A percentile compares a stretch with the other conserved stretches of the same genome.
Conservation (phyloP, 2,329 filamentous ascomycete genomes). For the Fusarium sp. region DNA sequence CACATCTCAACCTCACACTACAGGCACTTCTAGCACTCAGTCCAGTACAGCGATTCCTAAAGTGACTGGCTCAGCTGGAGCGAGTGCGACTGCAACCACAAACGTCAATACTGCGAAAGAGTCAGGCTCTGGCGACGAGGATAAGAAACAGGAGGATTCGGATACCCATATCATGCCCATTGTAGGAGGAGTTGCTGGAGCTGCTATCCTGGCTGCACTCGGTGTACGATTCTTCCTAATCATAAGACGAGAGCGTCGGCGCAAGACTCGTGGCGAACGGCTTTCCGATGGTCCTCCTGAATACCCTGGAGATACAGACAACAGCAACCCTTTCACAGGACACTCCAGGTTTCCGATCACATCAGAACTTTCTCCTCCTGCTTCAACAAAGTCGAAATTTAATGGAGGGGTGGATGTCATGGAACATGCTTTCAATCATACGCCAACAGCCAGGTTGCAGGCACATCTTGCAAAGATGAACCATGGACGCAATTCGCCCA, state of each 20-base stretch:
- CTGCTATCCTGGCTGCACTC: conserved; percentile 41
- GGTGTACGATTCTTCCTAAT: conserved; percentile 51
- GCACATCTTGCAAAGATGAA: conserved; percentile 31
- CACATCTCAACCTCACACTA: conserved; percentile 24
- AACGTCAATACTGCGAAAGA: not conserved
- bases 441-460: conserved; percentile 45
- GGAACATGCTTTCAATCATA: conserved; percentile 42
- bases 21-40: conserved; percentile 29
- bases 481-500: conserved; percentile 23
- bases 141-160: conserved; percentile 13
- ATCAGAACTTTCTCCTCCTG: conserved; percentile 40
- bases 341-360: conserved; percentile 17
- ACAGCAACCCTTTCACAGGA: conserved; percentile 19
- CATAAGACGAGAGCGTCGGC: conserved; percentile 50
- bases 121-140: not conserved
- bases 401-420: conserved; percentile 37
- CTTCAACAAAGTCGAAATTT: conserved; percentile 39
- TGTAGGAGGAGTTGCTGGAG: conserved; percentile 47
- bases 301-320: conserved; percentile 47
- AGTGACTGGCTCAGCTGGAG: conserved; percentile 25
- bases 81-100: conserved; percentile 6
- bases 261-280: conserved; percentile 36
- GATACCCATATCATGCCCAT: conserved; percentile 49
- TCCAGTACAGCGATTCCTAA: conserved; percentile 16
- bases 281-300: conserved; percentile 35